Evolutionary conservation across 768 basidiomycete species (phyloP).

Genomic region (Xanthoconium purpureum): DNA sequence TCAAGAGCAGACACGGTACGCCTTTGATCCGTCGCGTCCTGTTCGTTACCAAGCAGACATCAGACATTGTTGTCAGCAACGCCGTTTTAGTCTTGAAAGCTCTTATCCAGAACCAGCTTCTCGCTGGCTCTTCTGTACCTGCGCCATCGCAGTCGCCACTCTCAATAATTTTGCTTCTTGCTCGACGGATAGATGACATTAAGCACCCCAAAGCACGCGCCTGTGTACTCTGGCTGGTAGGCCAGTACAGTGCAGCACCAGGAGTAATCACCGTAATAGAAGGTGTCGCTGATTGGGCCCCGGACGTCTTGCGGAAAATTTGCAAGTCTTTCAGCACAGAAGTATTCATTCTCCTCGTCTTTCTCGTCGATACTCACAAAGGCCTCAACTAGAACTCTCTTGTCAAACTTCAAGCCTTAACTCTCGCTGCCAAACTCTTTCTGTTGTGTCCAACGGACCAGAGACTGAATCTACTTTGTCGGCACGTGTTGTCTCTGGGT

Average conservation of each 20-base stretch:
- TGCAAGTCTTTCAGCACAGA: conserved; percentile 72
- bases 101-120: conserved; percentile 70
- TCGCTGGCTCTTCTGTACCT: conserved; percentile 31
- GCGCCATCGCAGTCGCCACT: conserved; percentile 42
- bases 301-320: conserved; percentile 82
- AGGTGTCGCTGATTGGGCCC: conserved; percentile 74
- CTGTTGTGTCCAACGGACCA: conserved; percentile 58
- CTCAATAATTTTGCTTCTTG: conserved; percentile 75
- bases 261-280: conserved; percentile 39
- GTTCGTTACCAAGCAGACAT: conserved; percentile 2
- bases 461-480: conserved; percentile 51
- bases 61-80: conserved; percentile 74
- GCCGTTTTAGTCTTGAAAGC: conserved; percentile 85
- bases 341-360: conserved; percentile 38
- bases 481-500: conserved; percentile 79
- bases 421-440: conserved; percentile 82
- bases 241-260: conserved; percentile 67
- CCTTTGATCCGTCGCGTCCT: conserved; percentile 4
- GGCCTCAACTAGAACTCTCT: conserved; percentile 42
- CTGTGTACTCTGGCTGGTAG: conserved; percentile 89
- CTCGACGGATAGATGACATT: conserved; percentile 74
- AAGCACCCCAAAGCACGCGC: conserved; percentile 78
- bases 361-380: not conserved
- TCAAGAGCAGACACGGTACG: conserved; percentile 73
- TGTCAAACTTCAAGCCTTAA: conserved; percentile 83